Evolutionary conservation across 495 filamentous ascomycete genomes (phyloP).

Genomic region (Pyronema omphalodes): DNA sequence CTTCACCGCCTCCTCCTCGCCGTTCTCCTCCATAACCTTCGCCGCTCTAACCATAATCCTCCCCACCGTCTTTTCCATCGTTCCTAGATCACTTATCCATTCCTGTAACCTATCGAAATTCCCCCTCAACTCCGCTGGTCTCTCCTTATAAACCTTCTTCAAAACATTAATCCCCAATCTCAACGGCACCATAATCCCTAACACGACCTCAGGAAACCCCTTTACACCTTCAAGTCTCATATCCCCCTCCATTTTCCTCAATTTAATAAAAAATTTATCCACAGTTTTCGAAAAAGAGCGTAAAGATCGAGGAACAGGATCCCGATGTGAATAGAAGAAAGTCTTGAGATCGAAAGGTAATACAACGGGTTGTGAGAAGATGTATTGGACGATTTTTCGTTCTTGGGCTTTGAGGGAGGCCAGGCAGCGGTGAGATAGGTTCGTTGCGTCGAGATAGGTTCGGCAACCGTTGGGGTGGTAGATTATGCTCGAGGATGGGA

Average conservation of each 20-base stretch:
- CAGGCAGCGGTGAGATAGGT: background rate
- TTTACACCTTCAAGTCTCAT: background rate
- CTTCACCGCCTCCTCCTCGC: background rate
- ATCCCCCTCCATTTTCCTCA: too few relatives aligned
- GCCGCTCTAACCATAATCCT: background rate
- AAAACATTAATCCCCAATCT: background rate
- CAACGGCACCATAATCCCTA: background rate
- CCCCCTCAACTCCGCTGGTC: background rate
- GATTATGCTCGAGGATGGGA: background rate
- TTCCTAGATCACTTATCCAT: background rate
- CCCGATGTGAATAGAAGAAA: background rate
- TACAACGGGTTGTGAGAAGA: background rate
- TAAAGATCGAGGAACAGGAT: background rate
- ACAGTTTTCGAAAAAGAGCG: too few relatives aligned
- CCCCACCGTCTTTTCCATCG: background rate
- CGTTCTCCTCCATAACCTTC: background rate
- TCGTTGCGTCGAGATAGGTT: background rate
- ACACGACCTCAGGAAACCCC: background rate
- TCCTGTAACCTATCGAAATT: background rate
- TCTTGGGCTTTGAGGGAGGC: background rate
- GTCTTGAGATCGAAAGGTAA: background rate
- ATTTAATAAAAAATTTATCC: too few relatives aligned
- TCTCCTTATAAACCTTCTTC: background rate
- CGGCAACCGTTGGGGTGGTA: background rate
- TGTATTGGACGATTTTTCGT: background rate